A percentile compares a stretch with the other conserved stretches of the same genome.
phyloP scores from a whole-genome alignment of 78 protist species.

The Monosiga brevicollis region DNA sequence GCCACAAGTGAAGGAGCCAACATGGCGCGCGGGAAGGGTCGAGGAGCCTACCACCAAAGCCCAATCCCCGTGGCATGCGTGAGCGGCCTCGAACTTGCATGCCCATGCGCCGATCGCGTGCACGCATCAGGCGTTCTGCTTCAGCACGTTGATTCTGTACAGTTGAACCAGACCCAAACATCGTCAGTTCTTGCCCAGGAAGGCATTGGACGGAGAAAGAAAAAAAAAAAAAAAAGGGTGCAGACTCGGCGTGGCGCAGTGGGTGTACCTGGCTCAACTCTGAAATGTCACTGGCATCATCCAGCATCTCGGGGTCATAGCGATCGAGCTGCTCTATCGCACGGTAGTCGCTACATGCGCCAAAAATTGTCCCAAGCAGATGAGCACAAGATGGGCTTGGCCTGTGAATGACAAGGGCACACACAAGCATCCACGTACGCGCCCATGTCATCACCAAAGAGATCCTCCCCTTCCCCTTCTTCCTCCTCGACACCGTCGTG shows the following conservation, averaged over 20 bases:
- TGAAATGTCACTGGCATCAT: no score
- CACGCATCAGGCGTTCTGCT: neutral
- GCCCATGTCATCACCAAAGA: neutral
- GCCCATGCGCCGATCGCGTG: neutral
- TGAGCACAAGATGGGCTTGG: neutral
- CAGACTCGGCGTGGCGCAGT: neutral
- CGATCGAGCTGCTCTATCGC: neutral
- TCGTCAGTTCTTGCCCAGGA: no score
- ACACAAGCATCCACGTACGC: neutral
- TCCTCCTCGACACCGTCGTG: constrained; percentile 3
- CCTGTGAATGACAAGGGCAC: no score
- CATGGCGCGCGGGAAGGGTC: neutral
- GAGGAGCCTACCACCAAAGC: neutral
- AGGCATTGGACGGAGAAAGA: no score
- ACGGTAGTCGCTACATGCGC: neutral
- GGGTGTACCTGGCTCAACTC: no score
- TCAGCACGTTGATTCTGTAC: neutral
- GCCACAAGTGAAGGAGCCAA: neutral
- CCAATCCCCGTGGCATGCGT: no score
- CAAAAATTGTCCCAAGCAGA: neutral
- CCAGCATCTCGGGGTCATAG: neutral
- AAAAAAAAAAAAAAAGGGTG: neutral
- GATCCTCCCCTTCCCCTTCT: constrained; percentile 3
- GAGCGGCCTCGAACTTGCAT: neutral
- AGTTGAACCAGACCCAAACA: neutral